Evolutionary conservation across 306 rosid genomes (phyloP), one percentile per base, ranked within the genome.

Genomic region (Cercis canadensis): DNA sequence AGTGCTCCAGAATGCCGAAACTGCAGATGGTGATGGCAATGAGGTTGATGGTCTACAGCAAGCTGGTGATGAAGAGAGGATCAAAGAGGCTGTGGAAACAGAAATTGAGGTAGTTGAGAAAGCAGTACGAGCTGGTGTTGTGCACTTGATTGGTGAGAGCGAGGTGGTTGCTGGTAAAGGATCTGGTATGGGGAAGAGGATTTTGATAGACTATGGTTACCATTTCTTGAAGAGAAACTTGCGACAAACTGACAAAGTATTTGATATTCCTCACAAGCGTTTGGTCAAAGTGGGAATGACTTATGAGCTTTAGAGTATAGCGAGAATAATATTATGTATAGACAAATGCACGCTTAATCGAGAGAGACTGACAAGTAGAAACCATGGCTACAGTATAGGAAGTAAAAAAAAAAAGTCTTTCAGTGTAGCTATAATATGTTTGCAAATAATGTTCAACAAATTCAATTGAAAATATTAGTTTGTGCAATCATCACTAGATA

Each of bases 211-310:
- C 65, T 86, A 89, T 77, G 88, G 80, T 5, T 92, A 87, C 58
- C 73, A 73, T 64, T 81, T 87, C 66, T 7, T 92, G 82, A 82
- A 78, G 47, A 89, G 56, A 44, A 92, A 92, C 33, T 67, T 89
- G 65, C 80, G 92, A 36, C 93, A 84, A 31, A 82, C 81, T 70
- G 86, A 85, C 9, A 69, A 78, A 41, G 61, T 78, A 6, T 83
- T 89, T 77, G 84, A 87, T 76, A 82, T 92, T 79, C 96, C 97
- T 51, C 90, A 78, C 18, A 70, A 76, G 49, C 90, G 89, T n/a
- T 37, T 82, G 92, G 74, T 92, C 13, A 92, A 92, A 73, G 96
- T 92, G 55, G 97, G 96, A 11, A 87, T 86, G 96, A 88, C 88
- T 40, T 92, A 88, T 10, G 87, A 87, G 49, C 82, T 92, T 13